A percentile compares a stretch with the other conserved stretches of the same genome.
Evolutionary conservation across 352 stramenopile species (phyloP).

Genomic region (Bremia lactucae): DNA sequence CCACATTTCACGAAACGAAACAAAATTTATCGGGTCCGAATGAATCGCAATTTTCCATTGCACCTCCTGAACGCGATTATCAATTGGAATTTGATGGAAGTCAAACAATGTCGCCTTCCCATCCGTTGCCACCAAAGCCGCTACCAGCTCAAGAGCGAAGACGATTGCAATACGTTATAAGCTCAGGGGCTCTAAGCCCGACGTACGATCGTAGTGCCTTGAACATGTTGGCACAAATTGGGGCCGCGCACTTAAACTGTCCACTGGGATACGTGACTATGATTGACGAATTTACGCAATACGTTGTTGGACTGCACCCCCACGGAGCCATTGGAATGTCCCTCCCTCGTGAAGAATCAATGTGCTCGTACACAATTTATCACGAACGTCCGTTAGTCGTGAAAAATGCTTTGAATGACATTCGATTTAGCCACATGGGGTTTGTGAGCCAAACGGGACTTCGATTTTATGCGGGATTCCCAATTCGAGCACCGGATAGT

Average conservation of each 20-base stretch:
- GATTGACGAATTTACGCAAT: conserved; percentile 41
- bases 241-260: conserved; percentile 37
- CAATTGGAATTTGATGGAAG: conserved; percentile 32
- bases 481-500: conserved; percentile 37
- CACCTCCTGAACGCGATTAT: conserved; percentile 36
- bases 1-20: conserved; percentile 11
- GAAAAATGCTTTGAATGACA: conserved; percentile 50
- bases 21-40: conserved; percentile 9
- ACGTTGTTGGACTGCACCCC: conserved; percentile 30
- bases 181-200: conserved; percentile 27
- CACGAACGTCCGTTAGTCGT: conserved; percentile 44
- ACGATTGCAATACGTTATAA: conserved; percentile 31
- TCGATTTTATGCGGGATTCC: conserved; percentile 65
- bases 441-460: conserved; percentile 34
- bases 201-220: conserved; percentile 43
- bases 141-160: conserved; percentile 24
- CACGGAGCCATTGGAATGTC: conserved; percentile 18
- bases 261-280: conserved; percentile 52
- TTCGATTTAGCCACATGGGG: conserved; percentile 53
- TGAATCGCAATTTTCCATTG: conserved; percentile 25
- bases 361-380: conserved; percentile 54
- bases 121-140: conserved; percentile 34
- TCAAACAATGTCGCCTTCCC: conserved; percentile 26
- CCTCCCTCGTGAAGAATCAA: conserved; percentile 37
- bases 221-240: conserved; percentile 40